A percentile compares a stretch with the other conserved stretches of the same genome.
Conservation (phyloP, 805 yeast species). For the Pichia thaimueangensis region DNA sequence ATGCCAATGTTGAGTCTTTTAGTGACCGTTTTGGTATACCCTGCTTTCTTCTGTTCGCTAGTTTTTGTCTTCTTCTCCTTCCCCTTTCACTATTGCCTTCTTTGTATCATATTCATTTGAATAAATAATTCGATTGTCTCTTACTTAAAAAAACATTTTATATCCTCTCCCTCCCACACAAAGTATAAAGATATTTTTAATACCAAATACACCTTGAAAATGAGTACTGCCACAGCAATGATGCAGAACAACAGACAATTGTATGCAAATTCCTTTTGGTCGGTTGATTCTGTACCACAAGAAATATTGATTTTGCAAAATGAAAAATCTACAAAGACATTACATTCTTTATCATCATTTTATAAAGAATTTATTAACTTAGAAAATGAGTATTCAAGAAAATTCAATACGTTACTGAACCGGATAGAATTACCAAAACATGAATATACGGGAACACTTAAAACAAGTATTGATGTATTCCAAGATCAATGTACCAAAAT, state of each 20-base stretch:
- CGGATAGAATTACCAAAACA: conserved; percentile 9
- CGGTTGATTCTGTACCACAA: conserved; percentile 55
- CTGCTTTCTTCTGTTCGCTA: no score
- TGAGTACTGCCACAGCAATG: no score
- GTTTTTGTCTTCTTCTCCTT: no score
- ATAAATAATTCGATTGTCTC: no score
- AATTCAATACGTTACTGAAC: conserved; percentile 29
- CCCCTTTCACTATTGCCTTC: no score
- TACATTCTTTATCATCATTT: conserved; percentile 42
- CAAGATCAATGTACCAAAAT: conserved; percentile 53
- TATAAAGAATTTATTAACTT: conserved; percentile 53
- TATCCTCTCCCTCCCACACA: no score
- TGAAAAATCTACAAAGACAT: conserved; percentile 52
- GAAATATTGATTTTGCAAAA: conserved; percentile 48
- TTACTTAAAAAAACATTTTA: no score
- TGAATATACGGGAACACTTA: conserved; percentile 53
- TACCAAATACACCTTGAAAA: no score
- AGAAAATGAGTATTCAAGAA: conserved; percentile 67
- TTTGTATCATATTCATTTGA: no score
- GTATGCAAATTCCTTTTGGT: conserved; percentile 36
- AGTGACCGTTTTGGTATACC: no score
- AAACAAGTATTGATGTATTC: conserved; percentile 52
- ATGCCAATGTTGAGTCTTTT: no score
- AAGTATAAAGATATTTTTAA: no score
- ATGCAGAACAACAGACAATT: conserved; percentile 7